Base-by-base conservation (phyloP, 2,329 filamentous ascomycete genomes). In the Venturia aucupariae region DNA sequence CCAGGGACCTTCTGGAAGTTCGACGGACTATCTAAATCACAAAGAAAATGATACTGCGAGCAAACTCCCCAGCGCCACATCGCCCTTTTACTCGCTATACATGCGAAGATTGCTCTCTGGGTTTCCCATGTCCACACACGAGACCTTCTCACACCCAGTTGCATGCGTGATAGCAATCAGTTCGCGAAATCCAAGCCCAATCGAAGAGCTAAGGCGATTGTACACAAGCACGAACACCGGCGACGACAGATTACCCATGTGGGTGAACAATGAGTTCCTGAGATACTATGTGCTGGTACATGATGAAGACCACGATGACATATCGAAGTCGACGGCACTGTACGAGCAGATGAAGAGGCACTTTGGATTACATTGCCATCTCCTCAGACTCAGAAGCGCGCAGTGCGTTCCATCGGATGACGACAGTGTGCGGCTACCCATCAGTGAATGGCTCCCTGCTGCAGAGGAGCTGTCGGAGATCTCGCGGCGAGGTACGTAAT, bases 301-400 rank as follows among this genome's bases (percentile, higher is more conserved):
- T 71, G 94, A 99, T 70, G 95, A 99, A 76, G 94, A 99, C 72
- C 86, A 86, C 67, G 93, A 96, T 72, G 92, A 99, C 73, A 96
- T 97, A 67, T 85, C 86, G 44, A 89, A 92, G 75, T 96, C 92
- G 15, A 93, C 93, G 75, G 85, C 86, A 22, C 80, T 97, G 35
- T 99, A 96, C 75, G 94, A 99, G 70, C 91, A 97, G 75, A 99
- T 99, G 95, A 99, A 97, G 77, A 86, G 94, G n/a, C 91, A 97
- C 76, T 90, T 99, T 68, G 94, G 94, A 1, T 80, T 97, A 60
- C 92, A 99, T 75, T 99, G 94, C 73, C 94, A 99, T 76, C 81
- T 99, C 13, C 80, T 99, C 41, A 82, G 95, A 67, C 79, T 99
- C 61, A 85, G 93, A 69, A 95, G 90, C 71, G 89, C 86, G 44